phyloP scores from a whole-genome alignment of 352 stramenopile genomes.

The Thraustotheca clavata region DNA sequence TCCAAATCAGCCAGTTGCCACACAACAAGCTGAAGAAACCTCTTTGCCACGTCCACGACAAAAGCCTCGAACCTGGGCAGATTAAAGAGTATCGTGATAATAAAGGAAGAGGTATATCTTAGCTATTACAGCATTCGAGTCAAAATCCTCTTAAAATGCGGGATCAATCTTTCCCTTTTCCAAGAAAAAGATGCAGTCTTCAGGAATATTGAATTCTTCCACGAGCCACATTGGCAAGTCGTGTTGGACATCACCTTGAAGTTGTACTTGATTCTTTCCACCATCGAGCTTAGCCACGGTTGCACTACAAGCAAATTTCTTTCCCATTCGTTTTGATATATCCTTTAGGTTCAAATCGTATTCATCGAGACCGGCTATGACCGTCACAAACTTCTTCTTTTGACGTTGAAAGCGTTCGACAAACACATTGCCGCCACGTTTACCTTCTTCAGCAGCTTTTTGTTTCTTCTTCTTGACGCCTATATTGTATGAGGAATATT shows the following conservation, averaged over 20 bases:
- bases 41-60: neutral
- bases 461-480: slow-evolving; percentile 78
- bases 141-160: slow-evolving; percentile 2
- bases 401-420: slow-evolving; percentile 49
- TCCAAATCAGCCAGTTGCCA: neutral
- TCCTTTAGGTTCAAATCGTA: slow-evolving; percentile 75
- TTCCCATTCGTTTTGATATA: slow-evolving; percentile 63
- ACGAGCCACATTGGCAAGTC: slow-evolving; percentile 66
- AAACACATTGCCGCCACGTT: slow-evolving; percentile 57
- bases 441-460: slow-evolving; percentile 64
- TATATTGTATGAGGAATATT: neutral
- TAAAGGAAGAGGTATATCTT: neutral
- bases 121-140: no score
- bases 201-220: slow-evolving; percentile 67
- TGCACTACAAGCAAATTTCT: slow-evolving; percentile 75
- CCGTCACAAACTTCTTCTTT: slow-evolving; percentile 58
- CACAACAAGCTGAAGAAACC: neutral
- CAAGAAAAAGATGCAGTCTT: slow-evolving; percentile 60
- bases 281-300: slow-evolving; percentile 68
- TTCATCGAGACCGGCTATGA: slow-evolving; percentile 73
- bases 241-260: slow-evolving; percentile 67
- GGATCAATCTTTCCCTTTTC: slow-evolving; percentile 44
- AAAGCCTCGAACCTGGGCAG: neutral
- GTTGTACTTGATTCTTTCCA: slow-evolving; percentile 72
- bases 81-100: slow-evolving; percentile 1